A percentile compares a stretch with the other conserved stretches of the same genome.
phyloP scores from a whole-genome alignment of 1,284 basidiomycete species.

The Laetiporus sulphureus region DNA sequence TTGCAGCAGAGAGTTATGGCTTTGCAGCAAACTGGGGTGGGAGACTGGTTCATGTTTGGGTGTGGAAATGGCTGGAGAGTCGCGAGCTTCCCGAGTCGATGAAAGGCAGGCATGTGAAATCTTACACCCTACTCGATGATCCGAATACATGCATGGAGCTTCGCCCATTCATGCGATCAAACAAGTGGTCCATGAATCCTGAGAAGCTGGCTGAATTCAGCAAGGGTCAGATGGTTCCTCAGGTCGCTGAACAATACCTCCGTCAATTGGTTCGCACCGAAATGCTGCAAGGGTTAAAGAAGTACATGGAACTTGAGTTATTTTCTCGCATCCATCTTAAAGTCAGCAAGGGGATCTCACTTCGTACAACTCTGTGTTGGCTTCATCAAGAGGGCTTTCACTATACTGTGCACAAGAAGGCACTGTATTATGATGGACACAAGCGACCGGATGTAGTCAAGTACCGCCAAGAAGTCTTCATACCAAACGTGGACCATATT shows the following conservation, averaged over 20 bases:
- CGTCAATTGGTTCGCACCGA: not conserved
- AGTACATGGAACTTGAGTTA: not conserved
- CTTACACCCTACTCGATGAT: not conserved
- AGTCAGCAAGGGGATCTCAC: not conserved
- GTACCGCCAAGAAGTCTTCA: constrained; percentile 22
- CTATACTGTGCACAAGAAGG: constrained; percentile 26
- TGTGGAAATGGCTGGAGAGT: not conserved
- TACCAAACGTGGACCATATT: not conserved
- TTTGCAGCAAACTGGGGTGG: not conserved
- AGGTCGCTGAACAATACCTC: not conserved
- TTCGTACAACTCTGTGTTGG: constrained; percentile 26
- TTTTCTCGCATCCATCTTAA: not conserved
- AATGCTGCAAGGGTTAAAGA: not conserved
- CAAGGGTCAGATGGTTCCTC: not conserved
- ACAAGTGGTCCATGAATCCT: not conserved
- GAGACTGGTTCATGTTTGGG: not conserved
- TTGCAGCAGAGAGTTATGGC: not conserved
- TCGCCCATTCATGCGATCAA: not conserved
- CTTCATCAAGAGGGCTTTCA: constrained; percentile 26
- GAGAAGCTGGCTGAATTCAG: not conserved
- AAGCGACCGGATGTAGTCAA: constrained; percentile 27
- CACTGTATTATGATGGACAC: constrained; percentile 30
- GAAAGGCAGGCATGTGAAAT: not conserved
- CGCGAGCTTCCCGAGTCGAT: not conserved
- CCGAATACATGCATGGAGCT: not conserved